Evolutionary conservation across 164 flowering plant species (phyloP).

Genomic region (Vitis cinerea): DNA sequence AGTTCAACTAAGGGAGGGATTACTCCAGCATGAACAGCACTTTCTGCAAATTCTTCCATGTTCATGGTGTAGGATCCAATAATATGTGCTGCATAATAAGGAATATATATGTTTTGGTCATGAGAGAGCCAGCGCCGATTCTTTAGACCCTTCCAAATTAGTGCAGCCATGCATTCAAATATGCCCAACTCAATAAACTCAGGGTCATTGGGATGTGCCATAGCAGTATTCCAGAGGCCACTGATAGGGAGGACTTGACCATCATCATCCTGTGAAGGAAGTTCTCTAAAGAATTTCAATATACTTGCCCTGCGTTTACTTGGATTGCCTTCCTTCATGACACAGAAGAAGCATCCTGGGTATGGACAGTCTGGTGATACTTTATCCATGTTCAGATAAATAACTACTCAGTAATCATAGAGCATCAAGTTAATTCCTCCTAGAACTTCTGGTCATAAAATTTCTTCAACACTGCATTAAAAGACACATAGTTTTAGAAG

Average conservation of each 20-base stretch:
- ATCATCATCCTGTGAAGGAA: conserved; percentile 94
- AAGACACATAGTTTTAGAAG: conserved; percentile 3
- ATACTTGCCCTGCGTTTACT: conserved; percentile 84
- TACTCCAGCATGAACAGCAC: conserved; percentile 88
- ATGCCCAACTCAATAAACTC: conserved; percentile 95
- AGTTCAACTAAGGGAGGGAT: conserved; percentile 92
- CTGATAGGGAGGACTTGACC: conserved; percentile 99
- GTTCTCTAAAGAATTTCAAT: conserved; percentile 90
- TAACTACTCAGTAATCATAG: conserved; percentile 14
- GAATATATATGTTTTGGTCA: conserved; percentile 94
- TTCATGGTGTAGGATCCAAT: conserved; percentile 99
- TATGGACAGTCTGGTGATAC: conserved; percentile 80
- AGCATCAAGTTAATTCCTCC: conserved; percentile 13
- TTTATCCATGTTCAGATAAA: conserved; percentile 65
- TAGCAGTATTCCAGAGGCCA: conserved; percentile 99
- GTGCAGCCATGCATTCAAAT: conserved; percentile 97
- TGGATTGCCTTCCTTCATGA: conserved; percentile 97
- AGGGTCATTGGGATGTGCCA: conserved; percentile 99
- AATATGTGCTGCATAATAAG: conserved; percentile 97
- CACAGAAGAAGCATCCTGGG: conserved; percentile 99
- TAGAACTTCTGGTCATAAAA: background rate
- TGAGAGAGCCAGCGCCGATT: conserved; percentile 94
- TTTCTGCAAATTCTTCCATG: conserved; percentile 94
- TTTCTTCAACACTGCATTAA: conserved; percentile 19
- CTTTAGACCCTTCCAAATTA: conserved; percentile 92